Evolutionary conservation across 768 basidiomycete species (phyloP), one percentile per base, ranked within the genome.

Genomic region (Boletus sensibilis): DNA sequence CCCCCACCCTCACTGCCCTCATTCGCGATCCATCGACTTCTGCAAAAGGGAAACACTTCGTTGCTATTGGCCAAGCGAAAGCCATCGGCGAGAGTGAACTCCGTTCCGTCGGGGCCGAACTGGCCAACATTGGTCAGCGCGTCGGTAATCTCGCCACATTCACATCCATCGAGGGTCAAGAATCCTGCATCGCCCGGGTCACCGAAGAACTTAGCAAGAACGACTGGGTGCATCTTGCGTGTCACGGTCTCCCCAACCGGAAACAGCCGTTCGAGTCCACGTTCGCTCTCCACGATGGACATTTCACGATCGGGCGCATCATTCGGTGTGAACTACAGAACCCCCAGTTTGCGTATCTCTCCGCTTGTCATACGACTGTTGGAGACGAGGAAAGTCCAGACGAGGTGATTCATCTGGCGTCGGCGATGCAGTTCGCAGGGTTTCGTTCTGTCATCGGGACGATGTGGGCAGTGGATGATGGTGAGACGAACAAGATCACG

Each of bases 171-270:
- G 56, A 57, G 14, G 56, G 45, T 3, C 10, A 37, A 6, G 53
- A 29, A 5, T 47, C 52, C 12, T 37, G 25, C 6, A 42, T 37
- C 3, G 27, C 7, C 27, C 6, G 27, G n/a, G 57, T 66, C 3
- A n/a, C 55, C 0, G 34, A 55, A 4, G 50, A 39, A 14, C 33
- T 55, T 1, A 3, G 39, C 13, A 41, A 42, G 33, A 29, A 16
- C 20, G 21, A 46, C 1, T 70, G 67, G 69, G 64, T 64, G 2
- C 69, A 71, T 33, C 53, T 70, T 18, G 63, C 67, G 0, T 70
- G 69, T 27, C 69, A 71, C 33, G 69, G 64, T 6, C n/a, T 43
- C 23, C 58, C 54, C 10, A 45, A 58, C 9, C 14, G 5, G 5
- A 21, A 5, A 12, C 45, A 56, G 5, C 65, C 69, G 2, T 62